Base-by-base conservation (phyloP, 2,329 filamentous ascomycete species). In the Ophiostoma sp. region DNA sequence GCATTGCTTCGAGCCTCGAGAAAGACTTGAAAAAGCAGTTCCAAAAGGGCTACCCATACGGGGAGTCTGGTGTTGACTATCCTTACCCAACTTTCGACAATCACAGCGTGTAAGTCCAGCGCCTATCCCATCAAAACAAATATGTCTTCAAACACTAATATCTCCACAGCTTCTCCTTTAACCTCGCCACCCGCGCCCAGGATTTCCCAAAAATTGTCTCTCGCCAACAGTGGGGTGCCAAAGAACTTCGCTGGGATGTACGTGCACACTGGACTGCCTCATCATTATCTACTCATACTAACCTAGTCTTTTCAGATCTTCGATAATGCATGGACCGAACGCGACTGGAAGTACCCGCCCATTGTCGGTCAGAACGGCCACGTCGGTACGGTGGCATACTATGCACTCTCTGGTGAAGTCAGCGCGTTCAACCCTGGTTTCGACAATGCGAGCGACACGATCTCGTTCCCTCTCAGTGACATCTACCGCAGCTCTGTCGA, bases 171-270 rank as follows among this genome's bases (percentile, higher is more conserved):
- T 74, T 72, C 48, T 70, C 74, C 17, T 80, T 80, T 73, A 77
- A 80, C 72, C 73, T 79, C 0, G 76, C 74, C 63, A 74, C 68
- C 12, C 33, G 61, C 12, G 75, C 57, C 4, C 79, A 79, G 25
- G 79, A 80, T 55, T 81, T 78, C 70, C 79, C 80, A 45, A 78
- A 76, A 71, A 76, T 80, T 4, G 77, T 78, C 45, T 74, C 75
- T 0, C 64, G 69, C 5, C 57, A 50, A 11, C 73, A 72, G 1
- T 74, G 71, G 71, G 57, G 71, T 31, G 42, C 48, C 6, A 77
- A 77, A 59, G 74, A 80, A 70, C 75, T 80, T 6, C 78, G 79
- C 6, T 80, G 79, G 79, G 79, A 81, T 73, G 76, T 39, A 50
- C 19, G 48, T 50, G n/a, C 19, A n/a, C 48, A 12, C 45, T 19